phyloP scores from a whole-genome alignment of 441 rosid species.

The Lepidium campestre region DNA sequence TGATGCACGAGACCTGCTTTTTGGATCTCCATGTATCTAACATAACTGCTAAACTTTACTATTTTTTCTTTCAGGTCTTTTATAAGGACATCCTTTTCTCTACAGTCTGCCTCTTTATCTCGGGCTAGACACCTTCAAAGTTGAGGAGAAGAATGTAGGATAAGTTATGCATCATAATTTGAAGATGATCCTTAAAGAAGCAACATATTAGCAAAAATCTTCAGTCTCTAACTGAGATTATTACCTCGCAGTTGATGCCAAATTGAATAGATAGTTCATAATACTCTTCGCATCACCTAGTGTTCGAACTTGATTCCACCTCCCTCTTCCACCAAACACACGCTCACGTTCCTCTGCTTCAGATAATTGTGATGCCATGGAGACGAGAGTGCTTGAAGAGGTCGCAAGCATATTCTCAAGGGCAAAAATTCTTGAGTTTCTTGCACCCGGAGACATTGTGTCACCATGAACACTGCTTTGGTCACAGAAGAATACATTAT shows the following conservation, averaged over 20 bases:
- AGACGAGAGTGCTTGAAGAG: constrained; percentile 78
- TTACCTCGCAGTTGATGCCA: constrained; percentile 92
- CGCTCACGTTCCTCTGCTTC: constrained; percentile 98
- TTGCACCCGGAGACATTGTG: constrained; percentile 91
- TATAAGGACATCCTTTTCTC: constrained; percentile 69
- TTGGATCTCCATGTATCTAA: constrained; percentile 59
- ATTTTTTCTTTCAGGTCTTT: constrained; percentile 74
- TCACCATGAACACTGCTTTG: constrained; percentile 51
- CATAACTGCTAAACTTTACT: constrained; percentile 53
- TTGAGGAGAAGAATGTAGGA: constrained; percentile 3
- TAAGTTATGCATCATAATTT: constrained; percentile 2
- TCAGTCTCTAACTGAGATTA: constrained; percentile 1
- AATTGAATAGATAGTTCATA: constrained; percentile 77
- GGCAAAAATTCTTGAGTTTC: constrained; percentile 91
- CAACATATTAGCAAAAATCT: neutral
- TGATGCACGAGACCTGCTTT: constrained; percentile 66
- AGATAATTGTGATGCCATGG: constrained; percentile 96
- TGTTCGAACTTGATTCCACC: constrained; percentile 95
- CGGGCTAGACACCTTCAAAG: constrained; percentile 66
- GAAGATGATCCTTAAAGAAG: neutral
- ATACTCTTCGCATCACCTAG: constrained; percentile 81
- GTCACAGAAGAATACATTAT: neutral
- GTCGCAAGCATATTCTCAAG: constrained; percentile 94
- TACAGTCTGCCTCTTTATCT: constrained; percentile 73
- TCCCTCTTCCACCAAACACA: constrained; percentile 82